Evolutionary conservation across 345 rosid genomes (phyloP).

Genomic region (Bruguiera gymnorhiza): DNA sequence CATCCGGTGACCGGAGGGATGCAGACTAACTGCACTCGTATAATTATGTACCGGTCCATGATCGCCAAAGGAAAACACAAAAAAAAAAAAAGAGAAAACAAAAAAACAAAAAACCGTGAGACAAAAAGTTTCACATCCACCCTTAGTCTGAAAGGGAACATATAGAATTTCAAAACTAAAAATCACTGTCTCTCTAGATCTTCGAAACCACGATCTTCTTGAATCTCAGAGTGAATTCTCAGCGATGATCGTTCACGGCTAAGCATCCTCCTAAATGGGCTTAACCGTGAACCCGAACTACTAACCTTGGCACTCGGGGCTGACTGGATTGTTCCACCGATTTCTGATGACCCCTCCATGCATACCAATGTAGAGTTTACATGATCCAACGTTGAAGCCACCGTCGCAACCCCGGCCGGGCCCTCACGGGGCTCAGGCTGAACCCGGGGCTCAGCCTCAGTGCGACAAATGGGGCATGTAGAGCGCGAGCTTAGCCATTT

Average conservation of each 20-base stretch:
- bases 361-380: neutral
- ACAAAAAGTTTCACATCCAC: too few species aligned
- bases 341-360: slow-evolving; percentile 4
- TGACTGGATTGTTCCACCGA: neutral
- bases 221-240: slow-evolving; percentile 22
- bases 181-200: slow-evolving; percentile 26
- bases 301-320: neutral
- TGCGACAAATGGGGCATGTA: slow-evolving; percentile 76
- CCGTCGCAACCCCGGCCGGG: neutral
- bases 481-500: slow-evolving; percentile 56
- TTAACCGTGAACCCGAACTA: slow-evolving; percentile 24
- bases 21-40: too few species aligned
- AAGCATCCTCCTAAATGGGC: slow-evolving; percentile 25
- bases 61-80: too few species aligned
- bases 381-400: slow-evolving; percentile 1
- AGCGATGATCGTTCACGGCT: slow-evolving; percentile 29
- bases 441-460: slow-evolving; percentile 59
- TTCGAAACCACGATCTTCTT: slow-evolving; percentile 16
- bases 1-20: too few species aligned
- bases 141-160: too few species aligned
- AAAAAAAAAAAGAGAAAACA: too few species aligned
- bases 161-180: neutral
- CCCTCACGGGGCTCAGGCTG: slow-evolving; percentile 40
- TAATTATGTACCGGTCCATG: too few species aligned
- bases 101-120: too few species aligned